These are phyloP conservation scores for Aspergillus affinis DNA, from an alignment of 495 filamentous ascomycete genomes.

Conservation along the genomic window DNA sequence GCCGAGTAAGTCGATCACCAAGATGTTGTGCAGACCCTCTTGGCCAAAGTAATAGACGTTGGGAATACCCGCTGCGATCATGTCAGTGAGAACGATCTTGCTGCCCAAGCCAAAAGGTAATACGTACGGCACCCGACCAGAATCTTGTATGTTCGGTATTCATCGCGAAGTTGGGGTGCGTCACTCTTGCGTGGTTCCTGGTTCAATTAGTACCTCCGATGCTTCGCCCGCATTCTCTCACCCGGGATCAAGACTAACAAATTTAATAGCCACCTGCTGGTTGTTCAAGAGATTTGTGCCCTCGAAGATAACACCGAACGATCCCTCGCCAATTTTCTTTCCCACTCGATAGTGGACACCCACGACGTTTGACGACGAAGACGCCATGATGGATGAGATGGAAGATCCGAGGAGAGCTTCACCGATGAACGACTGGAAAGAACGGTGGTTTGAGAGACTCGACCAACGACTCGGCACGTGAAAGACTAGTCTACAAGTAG, in stretches of 20 bases:
- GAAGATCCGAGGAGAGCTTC: slow-evolving; percentile 21
- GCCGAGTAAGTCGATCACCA: slow-evolving; percentile 96
- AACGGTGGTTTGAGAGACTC: slow-evolving; percentile 29
- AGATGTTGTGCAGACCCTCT: slow-evolving; percentile 98
- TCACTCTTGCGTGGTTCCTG: slow-evolving; percentile 99
- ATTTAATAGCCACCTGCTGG: slow-evolving; percentile 99
- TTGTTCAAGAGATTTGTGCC: slow-evolving; percentile 98
- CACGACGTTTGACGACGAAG: slow-evolving; percentile 95
- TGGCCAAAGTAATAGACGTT: slow-evolving; percentile 99
- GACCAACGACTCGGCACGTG: slow-evolving; percentile 32
- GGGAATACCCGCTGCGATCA: slow-evolving; percentile 79
- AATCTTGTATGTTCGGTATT: slow-evolving; percentile 99
- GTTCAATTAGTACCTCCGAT: slow-evolving; percentile 19
- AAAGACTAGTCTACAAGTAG: slow-evolving; percentile 20
- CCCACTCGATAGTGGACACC: slow-evolving; percentile 98
- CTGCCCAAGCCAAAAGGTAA: slow-evolving; percentile 1
- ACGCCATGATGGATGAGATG: slow-evolving; percentile 64
- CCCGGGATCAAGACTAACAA: slow-evolving; percentile 60
- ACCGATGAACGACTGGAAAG: slow-evolving; percentile 27
- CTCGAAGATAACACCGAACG: slow-evolving; percentile 98
- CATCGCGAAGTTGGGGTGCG: slow-evolving; percentile 95
- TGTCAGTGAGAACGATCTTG: slow-evolving; percentile 16
- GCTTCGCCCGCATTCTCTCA: background rate
- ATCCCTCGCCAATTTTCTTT: slow-evolving; percentile 99
- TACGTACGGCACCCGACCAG: slow-evolving; percentile 98